These are phyloP conservation scores for Dioszegia aurantiaca DNA, from an alignment of 768 basidiomycete genomes.

Conservation along the genomic window DNA sequence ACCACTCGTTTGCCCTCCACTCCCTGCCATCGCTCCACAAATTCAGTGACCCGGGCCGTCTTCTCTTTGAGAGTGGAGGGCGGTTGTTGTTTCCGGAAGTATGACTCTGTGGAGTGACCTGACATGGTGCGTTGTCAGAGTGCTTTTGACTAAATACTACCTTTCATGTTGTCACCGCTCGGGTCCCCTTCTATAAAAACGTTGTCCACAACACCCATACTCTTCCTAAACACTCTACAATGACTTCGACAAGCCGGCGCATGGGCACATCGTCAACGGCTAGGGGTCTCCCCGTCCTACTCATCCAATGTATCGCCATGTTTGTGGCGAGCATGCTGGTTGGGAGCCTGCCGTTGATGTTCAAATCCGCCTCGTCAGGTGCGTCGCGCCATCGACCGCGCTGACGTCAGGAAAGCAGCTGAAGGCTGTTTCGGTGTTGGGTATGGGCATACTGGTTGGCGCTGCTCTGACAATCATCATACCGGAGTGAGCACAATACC, in stretches of 20 bases:
- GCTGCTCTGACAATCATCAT: conserved; percentile 88
- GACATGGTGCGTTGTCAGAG: conserved; percentile 3
- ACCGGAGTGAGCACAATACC: conserved; percentile 70
- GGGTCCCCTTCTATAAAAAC: not conserved
- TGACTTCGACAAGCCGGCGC: too few relatives aligned
- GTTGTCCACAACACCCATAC: too few relatives aligned
- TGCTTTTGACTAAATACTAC: too few relatives aligned
- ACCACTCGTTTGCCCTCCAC: conserved; percentile 72
- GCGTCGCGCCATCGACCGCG: conserved; percentile 22
- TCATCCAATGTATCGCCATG: conserved; percentile 50
- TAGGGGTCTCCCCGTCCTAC: conserved; percentile 49
- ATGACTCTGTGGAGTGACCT: conserved; percentile 68
- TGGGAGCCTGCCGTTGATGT: conserved; percentile 72
- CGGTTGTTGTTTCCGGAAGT: conserved; percentile 82
- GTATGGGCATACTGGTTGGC: conserved; percentile 81
- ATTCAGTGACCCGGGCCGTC: conserved; percentile 63
- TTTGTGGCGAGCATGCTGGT: conserved; percentile 58
- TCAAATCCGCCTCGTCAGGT: conserved; percentile 55
- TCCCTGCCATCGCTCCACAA: conserved; percentile 65
- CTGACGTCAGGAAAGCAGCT: conserved; percentile 53
- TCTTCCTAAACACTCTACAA: too few relatives aligned
- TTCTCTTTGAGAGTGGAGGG: conserved; percentile 71
- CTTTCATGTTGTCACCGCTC: not conserved
- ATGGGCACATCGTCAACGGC: not conserved
- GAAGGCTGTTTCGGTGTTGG: conserved; percentile 61